A percentile compares a stretch with the other conserved stretches of the same genome.
Conservation (phyloP, 2,329 filamentous ascomycete species). For the Plenodomus biglobosus region DNA sequence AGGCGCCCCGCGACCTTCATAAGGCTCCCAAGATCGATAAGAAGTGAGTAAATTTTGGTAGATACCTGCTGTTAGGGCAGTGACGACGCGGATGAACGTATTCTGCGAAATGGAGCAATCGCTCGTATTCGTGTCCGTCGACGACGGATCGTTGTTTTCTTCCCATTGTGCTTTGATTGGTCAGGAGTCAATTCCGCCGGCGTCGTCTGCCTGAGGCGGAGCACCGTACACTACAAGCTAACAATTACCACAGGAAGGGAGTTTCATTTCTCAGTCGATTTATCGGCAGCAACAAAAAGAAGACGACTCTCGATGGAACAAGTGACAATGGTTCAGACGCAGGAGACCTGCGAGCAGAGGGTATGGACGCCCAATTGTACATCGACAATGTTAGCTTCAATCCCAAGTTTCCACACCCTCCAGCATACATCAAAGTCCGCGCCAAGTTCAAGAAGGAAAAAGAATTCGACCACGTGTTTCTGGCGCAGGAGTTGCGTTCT, state of each 20-base stretch:
- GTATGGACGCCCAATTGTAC: constrained; percentile 80
- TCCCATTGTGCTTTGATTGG: constrained; percentile 8
- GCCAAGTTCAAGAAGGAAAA: constrained; percentile 76
- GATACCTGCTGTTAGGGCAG: neutral
- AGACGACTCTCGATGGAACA: constrained; percentile 53
- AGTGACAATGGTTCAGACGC: constrained; percentile 70
- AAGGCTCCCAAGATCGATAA: constrained; percentile 35
- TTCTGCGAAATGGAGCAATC: neutral
- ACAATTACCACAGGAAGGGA: constrained; percentile 65
- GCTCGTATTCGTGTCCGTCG: neutral
- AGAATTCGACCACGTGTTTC: constrained; percentile 84
- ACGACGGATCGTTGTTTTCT: too few species aligned
- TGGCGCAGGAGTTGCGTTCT: constrained; percentile 85
- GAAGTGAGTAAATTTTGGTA: constrained; percentile 35
- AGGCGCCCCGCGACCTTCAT: constrained; percentile 26
- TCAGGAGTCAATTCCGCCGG: constrained; percentile 23
- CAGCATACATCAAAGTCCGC: constrained; percentile 85
- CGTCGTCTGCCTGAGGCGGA: constrained; percentile 29
- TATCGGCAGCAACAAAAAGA: constrained; percentile 73
- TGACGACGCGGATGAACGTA: neutral
- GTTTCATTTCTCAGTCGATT: constrained; percentile 89
- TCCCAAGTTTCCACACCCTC: constrained; percentile 83
- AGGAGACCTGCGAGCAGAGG: constrained; percentile 69
- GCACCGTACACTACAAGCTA: constrained; percentile 18
- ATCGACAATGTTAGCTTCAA: constrained; percentile 74